These are phyloP conservation scores for Botrytis fragariae DNA, from an alignment of 2,329 filamentous ascomycete genomes.

Conservation along the genomic window DNA sequence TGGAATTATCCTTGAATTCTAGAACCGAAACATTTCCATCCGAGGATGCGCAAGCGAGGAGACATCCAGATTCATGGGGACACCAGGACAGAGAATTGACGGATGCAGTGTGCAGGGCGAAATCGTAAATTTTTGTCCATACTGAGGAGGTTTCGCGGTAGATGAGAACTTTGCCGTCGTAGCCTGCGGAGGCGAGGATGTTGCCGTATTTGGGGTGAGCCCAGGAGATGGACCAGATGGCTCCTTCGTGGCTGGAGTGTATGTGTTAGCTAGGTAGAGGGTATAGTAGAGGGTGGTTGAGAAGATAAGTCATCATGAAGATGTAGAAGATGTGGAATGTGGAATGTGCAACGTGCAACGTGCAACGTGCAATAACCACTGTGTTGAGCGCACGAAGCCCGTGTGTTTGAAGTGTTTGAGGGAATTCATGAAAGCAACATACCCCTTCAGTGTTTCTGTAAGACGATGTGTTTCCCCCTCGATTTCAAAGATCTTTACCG, in stretches of 20 bases:
- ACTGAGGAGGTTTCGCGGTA: slow-evolving; percentile 80
- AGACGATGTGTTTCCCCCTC: slow-evolving; percentile 89
- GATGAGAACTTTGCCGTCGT: slow-evolving; percentile 97
- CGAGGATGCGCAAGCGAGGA: slow-evolving; percentile 89
- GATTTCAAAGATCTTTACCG: slow-evolving; percentile 98
- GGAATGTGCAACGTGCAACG: neutral
- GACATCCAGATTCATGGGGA: slow-evolving; percentile 92
- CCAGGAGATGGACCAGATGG: slow-evolving; percentile 98
- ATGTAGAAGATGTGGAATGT: neutral
- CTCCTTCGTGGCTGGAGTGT: slow-evolving; percentile 77
- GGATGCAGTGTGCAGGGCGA: slow-evolving; percentile 87
- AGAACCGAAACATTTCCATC: slow-evolving; percentile 92
- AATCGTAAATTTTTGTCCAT: slow-evolving; percentile 89
- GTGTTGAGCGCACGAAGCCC: neutral
- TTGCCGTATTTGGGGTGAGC: slow-evolving; percentile 98
- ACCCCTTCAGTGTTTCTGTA: slow-evolving; percentile 93
- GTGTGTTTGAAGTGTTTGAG: neutral
- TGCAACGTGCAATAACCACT: neutral
- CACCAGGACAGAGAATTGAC: slow-evolving; percentile 98
- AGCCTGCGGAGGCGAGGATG: slow-evolving; percentile 91
- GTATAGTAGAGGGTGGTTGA: too few species aligned
- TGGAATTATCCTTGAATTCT: slow-evolving; percentile 94
- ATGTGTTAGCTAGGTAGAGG: neutral
- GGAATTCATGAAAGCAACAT: slow-evolving; percentile 30
- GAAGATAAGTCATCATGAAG: neutral